A percentile compares a stretch with the other conserved stretches of the same genome.
These are phyloP conservation scores for Yarrowia sp. DNA, from an alignment of 805 yeast genomes.

Conservation along the genomic window DNA sequence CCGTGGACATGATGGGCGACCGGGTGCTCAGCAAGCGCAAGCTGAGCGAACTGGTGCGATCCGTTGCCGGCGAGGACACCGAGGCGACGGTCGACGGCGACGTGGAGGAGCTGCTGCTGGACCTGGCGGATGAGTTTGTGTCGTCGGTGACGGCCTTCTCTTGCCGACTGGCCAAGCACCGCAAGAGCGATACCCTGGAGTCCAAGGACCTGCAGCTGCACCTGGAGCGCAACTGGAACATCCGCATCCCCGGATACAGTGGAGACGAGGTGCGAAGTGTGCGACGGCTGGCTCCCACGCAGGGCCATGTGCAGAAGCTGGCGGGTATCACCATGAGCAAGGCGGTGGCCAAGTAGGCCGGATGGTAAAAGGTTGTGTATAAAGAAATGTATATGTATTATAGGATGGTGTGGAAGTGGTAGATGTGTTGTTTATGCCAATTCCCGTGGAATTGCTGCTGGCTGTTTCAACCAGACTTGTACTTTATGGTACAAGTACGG, in stretches of 20 bases:
- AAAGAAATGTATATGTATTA: conserved; percentile 2
- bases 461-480: too few relatives aligned
- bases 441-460: too few relatives aligned
- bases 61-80: conserved; percentile 71
- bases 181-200: conserved; percentile 83
- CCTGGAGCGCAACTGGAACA: conserved; percentile 90
- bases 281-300: conserved; percentile 43
- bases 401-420: neutral
- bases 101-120: conserved; percentile 82
- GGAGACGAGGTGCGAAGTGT: conserved; percentile 78
- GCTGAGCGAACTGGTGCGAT: conserved; percentile 78
- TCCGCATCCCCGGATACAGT: conserved; percentile 88
- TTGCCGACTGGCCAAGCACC: conserved; percentile 89
- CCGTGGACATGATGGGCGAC: conserved; percentile 66
- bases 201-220: conserved; percentile 89
- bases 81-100: conserved; percentile 92
- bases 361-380: neutral
- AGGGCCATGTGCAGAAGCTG: conserved; percentile 42
- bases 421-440: too few relatives aligned
- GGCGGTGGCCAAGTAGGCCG: conserved; percentile 30
- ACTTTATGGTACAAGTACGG: too few relatives aligned
- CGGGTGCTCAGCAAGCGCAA: conserved; percentile 86
- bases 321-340: conserved; percentile 39
- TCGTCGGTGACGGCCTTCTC: conserved; percentile 89
- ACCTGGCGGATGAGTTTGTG: conserved; percentile 94